These are phyloP conservation scores for Plicaturopsis crispa DNA, from an alignment of 768 basidiomycete species.

Conservation along the genomic window DNA sequence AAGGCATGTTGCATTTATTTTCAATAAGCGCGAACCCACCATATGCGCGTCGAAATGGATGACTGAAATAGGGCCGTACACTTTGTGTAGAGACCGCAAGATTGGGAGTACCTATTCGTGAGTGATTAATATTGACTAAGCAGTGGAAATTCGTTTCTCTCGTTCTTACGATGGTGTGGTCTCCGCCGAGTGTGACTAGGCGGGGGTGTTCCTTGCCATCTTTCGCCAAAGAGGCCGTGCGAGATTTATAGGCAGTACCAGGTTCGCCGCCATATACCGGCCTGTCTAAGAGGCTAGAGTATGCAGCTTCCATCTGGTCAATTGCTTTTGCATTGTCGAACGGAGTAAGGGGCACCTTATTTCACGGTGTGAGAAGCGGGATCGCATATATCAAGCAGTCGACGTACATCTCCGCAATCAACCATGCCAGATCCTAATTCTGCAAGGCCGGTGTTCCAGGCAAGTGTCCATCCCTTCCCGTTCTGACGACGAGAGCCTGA, in stretches of 20 bases:
- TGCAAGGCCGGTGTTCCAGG: constrained; percentile 70
- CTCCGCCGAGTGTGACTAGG: constrained; percentile 84
- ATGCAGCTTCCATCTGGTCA: constrained; percentile 84
- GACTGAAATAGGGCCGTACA: constrained; percentile 75
- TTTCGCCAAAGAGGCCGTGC: constrained; percentile 31
- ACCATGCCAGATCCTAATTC: constrained; percentile 47
- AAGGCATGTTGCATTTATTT: too few relatives aligned
- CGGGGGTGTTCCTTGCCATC: constrained; percentile 66
- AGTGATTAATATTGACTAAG: too few relatives aligned
- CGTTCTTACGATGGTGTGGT: constrained; percentile 89
- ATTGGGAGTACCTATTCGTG: constrained; percentile 84
- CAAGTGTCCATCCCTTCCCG: constrained; percentile 55
- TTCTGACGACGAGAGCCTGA: constrained; percentile 67
- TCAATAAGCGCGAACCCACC: too few relatives aligned
- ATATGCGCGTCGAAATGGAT: constrained; percentile 88
- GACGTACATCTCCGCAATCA: constrained; percentile 77
- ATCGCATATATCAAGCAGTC: background rate
- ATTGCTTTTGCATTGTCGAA: constrained; percentile 81
- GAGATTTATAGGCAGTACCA: too few relatives aligned
- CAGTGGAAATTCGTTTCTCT: too few relatives aligned
- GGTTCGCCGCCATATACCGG: constrained; percentile 24
- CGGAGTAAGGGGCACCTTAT: constrained; percentile 73
- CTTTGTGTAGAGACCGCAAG: constrained; percentile 66
- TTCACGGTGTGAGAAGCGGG: too few relatives aligned
- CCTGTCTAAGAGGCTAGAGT: constrained; percentile 62